Evolutionary conservation across 306 rosid species (phyloP), one percentile per base, ranked within the genome.

Genomic region (Notholithocarpus densiflorus): DNA sequence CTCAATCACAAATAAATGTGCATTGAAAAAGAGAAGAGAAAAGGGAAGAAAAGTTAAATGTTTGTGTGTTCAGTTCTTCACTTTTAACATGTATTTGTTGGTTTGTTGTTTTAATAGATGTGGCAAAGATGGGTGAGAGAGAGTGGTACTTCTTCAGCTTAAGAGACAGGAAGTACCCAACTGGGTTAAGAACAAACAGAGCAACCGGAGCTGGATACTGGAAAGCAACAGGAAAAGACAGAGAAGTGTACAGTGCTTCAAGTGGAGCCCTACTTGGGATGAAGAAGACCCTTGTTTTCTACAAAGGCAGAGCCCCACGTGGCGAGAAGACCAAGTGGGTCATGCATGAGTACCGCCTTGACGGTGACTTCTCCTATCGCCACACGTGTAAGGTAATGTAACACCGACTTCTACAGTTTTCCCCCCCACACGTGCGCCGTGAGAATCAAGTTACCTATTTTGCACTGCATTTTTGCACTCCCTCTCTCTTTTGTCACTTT

Each of bases 261-360:
- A 66, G 52, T 66, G 86, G 90, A 27, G 68, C 76, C 21, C 29
- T 89, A 7, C 81, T 93, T 12, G 98, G 98, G 1, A 86, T 93
- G 96, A 93, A 93, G 92, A 93, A 93, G 83, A 93, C 98, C 4
- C 92, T 91, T 2, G 98, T 93, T 32, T 93, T 93, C 83, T 93
- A 93, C 93, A 91, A 80, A 69, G 98, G 98, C 15, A 86, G 94
- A 77, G 96, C 98, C 54, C 98, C 97, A 0, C 87, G 92, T 2
- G 98, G 98, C 14, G 82, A 88, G 72, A 91, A 89, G 82, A 93
- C 98, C 83, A 87, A 88, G 84, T 93, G 98, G 98, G 94, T 93
- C 78, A 93, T 93, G 98, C 97, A 93, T 14, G 97, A 93, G 87
- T 93, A 89, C 87, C 96, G 94, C 71, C 90, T 93, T 68, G 87